These are phyloP conservation scores for Vitis labrusca DNA, from an alignment of 164 flowering plant genomes.

Conservation along the genomic window DNA sequence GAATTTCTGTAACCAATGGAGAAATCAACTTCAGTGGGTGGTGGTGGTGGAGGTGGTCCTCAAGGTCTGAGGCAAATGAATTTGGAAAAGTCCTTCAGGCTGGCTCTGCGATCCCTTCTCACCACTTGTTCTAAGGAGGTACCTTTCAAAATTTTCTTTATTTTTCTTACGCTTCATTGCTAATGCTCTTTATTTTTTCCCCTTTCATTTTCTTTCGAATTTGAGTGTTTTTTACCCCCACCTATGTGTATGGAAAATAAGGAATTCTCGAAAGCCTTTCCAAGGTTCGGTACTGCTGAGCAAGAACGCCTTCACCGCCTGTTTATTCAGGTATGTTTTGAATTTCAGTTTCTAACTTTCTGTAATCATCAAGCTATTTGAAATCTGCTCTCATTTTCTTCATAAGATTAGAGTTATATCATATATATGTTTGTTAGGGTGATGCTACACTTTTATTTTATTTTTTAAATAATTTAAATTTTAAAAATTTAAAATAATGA, in stretches of 20 bases:
- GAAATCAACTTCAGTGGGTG: neutral
- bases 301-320: conserved; percentile 38
- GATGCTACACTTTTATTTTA: no score
- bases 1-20: neutral
- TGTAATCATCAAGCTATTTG: no score
- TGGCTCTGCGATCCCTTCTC: conserved; percentile 47
- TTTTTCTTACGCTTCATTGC: neutral
- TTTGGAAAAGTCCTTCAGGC: conserved; percentile 52
- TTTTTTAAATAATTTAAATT: no score
- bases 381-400: no score
- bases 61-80: conserved; percentile 39
- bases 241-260: conserved; percentile 8
- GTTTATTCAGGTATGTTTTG: no score
- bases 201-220: neutral
- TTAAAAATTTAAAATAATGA: no score
- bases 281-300: conserved; percentile 33
- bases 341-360: no score
- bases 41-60: conserved; percentile 16
- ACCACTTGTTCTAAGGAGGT: conserved; percentile 63
- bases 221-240: neutral
- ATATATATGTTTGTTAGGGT: no score
- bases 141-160: neutral
- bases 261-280: conserved; percentile 48
- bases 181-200: neutral
- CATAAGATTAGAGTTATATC: no score